Base-by-base conservation (phyloP, 2,329 filamentous ascomycete genomes). In the Mariannaea sp. region DNA sequence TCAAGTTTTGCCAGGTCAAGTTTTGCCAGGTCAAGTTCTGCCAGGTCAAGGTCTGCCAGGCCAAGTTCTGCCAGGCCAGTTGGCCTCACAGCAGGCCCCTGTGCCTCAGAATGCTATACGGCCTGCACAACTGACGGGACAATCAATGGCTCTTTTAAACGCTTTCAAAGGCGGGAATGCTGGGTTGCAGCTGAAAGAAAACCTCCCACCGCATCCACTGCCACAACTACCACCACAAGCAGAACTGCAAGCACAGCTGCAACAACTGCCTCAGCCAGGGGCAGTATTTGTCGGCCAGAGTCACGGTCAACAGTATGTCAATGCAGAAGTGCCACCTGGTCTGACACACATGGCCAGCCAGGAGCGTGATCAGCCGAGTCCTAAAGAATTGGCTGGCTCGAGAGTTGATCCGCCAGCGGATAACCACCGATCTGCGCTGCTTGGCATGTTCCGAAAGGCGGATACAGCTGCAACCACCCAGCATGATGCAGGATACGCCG, bases 401-500 rank as follows among this genome's bases (percentile, higher is more conserved):
- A 63, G 58, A 38, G 60, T 68, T 17, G 57, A 56, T 19, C 53
- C 58, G 1, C 55, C 57, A 4, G 55, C 52, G 5, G 65, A 66
- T 22, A 60, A 68, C 39, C 80, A 83, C 57, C 77, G 79, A 17
- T 77, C 74, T 14, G 72, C 77, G 7, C 69, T 84, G 16, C 70
- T 84, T 12, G 77, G 73, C 17, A 81, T 84, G 72, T 83, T 85
- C 68, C 82, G 80, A 55, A 76, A 76, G 57, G 59, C 49, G 29
- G 57, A 60, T n/a, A 49, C 45, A 7, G 48, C 57, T 17, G 48
- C 44, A 5, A 57, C 45, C 24, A 42, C 44, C 22, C 56, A 59
- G 22, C 42, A 50, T 24, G 20, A 48, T 22, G 8, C 22, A 12
- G 53, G 33, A 26, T 27, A 49, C 32, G 9, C 32, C 26, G 35